Base-by-base conservation (phyloP, 2,329 filamentous ascomycete species). In the Ceratocystis lukuohia region DNA sequence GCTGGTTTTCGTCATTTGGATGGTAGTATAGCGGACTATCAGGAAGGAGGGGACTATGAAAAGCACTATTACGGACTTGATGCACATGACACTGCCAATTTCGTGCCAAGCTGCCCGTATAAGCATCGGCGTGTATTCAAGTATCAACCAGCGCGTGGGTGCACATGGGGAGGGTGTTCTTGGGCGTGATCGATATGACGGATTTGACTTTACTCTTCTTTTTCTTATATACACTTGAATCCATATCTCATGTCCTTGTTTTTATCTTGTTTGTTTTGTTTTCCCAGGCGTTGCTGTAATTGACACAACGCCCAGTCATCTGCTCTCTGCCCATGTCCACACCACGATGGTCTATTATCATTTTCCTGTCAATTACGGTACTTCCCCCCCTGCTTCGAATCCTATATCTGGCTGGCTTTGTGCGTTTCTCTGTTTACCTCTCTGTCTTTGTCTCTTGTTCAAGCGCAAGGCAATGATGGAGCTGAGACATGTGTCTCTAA, bases 1-100 rank as follows among this genome's bases (percentile, higher is more conserved):
- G 66, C 50, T 68, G 66, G 66, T 68, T 68, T 28, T 68, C 66
- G 22, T 61, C 64, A 8, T 59, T 68, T 56, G 66, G 66, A 10
- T 68, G 66, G 66, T 68, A 63, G 37, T 41, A 41, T 41, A 12
- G 8, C 10, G 12, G 1, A 41, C 37, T 41, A 41, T 37, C 8
- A 41, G 37, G 37, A 41, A 41, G 10, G 37, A 15, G 10, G 3
- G 10, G 37, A 15, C 37, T 12, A 41, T 41, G 37, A 41, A 41
- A 41, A 41, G 10, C 37, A 41, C 37, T 41, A 41, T 15, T 15
- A 5, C 37, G 37, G 37, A 41, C 37, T 41, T 41, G 10, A 4
- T 41, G 10, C 37, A 41, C 1, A 41, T 41, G 37, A 10, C 4
- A 12, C 37, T 15, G 10, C 37, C 10, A 41, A 41, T 41, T 12